A percentile compares a stretch with the other conserved stretches of the same genome.
These are phyloP conservation scores for Phlyctochytrium arcticum DNA, from an alignment of 192 early-diverging fungal genomes.

Conservation along the genomic window DNA sequence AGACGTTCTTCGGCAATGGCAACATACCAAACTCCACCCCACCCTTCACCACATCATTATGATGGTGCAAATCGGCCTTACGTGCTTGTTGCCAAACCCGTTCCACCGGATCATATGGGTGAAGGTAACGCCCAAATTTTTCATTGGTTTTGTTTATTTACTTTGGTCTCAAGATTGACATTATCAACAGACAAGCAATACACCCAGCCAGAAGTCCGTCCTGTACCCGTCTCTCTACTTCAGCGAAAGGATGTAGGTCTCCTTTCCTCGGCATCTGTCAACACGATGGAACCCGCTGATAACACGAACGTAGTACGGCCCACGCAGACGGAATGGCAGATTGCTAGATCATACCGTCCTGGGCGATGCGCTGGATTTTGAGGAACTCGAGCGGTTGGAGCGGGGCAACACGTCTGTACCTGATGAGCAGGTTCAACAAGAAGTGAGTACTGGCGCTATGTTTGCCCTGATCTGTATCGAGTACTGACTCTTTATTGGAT, in stretches of 20 bases:
- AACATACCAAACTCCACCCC: no score
- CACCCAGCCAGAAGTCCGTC: constrained; percentile 18
- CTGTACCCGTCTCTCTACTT: constrained; percentile 35
- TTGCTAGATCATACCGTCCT: constrained; percentile 34
- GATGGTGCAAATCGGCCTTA: neutral
- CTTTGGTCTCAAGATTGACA: neutral
- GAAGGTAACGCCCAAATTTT: constrained; percentile 24
- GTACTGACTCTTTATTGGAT: no score
- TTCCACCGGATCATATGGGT: constrained; percentile 38
- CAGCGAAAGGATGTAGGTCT: constrained; percentile 16
- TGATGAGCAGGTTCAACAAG: no score
- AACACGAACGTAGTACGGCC: constrained; percentile 15
- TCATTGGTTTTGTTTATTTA: neutral
- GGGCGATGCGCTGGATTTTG: constrained; percentile 35
- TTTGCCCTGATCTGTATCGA: no score
- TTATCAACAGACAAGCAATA: constrained; percentile 38
- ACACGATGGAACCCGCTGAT: neutral
- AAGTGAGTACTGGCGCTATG: no score
- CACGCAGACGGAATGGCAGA: constrained; percentile 21
- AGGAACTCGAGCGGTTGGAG: constrained; percentile 26
- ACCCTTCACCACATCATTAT: no score
- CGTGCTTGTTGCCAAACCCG: constrained; percentile 26
- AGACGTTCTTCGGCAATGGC: no score
- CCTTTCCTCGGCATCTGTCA: no score
- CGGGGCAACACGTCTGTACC: no score